These are phyloP conservation scores for Vishniacozyma victoriae DNA, from an alignment of 768 basidiomycete genomes.

Conservation along the genomic window DNA sequence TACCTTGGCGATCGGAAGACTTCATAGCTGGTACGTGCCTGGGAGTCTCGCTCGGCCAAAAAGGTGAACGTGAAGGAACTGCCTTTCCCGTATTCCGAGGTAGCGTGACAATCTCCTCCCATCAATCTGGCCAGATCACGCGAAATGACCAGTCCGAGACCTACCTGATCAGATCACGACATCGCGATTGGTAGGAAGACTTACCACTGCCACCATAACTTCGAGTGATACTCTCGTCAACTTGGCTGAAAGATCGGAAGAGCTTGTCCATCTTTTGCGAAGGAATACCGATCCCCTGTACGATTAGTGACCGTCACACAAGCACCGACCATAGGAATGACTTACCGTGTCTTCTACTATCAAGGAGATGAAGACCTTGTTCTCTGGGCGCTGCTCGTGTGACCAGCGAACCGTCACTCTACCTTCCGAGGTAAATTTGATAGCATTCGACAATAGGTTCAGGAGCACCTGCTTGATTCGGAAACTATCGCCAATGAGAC, in stretches of 20 bases:
- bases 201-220: constrained; percentile 30
- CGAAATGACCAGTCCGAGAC: constrained; percentile 39
- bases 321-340: neutral
- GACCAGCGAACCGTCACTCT: constrained; percentile 28
- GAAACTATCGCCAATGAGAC: constrained; percentile 32
- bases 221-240: constrained; percentile 34
- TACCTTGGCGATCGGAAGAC: constrained; percentile 3
- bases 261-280: constrained; percentile 31
- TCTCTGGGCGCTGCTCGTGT: constrained; percentile 3
- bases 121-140: constrained; percentile 27
- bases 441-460: constrained; percentile 35
- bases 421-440: constrained; percentile 35
- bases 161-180: neutral
- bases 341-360: constrained; percentile 26
- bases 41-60: constrained; percentile 7
- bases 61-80: constrained; percentile 34
- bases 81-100: constrained; percentile 33
- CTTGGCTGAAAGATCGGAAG: constrained; percentile 36
- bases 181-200: neutral
- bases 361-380: constrained; percentile 11
- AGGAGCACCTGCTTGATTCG: constrained; percentile 26
- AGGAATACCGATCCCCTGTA: constrained; percentile 35
- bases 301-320: neutral
- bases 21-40: neutral
- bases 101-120: constrained; percentile 31